phyloP scores from a whole-genome alignment of 768 basidiomycete genomes.

The Psilocybe cyanescens region DNA sequence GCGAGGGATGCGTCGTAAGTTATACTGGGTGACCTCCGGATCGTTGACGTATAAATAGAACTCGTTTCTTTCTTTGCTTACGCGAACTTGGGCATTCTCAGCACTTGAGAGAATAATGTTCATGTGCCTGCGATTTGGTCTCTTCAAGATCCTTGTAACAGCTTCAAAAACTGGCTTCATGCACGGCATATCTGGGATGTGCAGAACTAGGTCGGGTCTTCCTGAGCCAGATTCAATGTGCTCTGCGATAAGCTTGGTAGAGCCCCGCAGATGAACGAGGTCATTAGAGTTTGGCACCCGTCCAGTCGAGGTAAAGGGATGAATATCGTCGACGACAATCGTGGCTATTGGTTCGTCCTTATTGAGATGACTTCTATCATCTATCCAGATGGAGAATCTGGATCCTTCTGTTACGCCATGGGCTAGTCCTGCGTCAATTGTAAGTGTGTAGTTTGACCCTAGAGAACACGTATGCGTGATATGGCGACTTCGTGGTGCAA shows the following conservation, averaged over 20 bases:
- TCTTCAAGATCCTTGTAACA: background rate
- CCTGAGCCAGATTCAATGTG: background rate
- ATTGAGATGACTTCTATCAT: background rate
- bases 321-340: too few species aligned
- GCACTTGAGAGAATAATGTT: background rate
- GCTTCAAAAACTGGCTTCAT: background rate
- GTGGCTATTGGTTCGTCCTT: too few species aligned
- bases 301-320: too few species aligned
- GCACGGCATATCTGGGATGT: background rate
- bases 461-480: too few species aligned
- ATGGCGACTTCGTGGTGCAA: too few species aligned
- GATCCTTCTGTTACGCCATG: conserved; percentile 1
- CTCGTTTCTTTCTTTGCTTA: too few species aligned
- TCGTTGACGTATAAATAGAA: too few species aligned
- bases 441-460: background rate
- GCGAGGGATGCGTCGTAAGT: conserved; percentile 1
- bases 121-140: background rate
- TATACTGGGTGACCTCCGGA: background rate
- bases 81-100: background rate
- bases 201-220: background rate
- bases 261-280: too few species aligned
- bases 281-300: too few species aligned
- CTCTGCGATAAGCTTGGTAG: too few species aligned
- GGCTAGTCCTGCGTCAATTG: background rate
- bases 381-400: background rate